Evolutionary conservation across 208 protist species (phyloP), one percentile per base, ranked within the genome.

Genomic region (Willaertia magna): DNA sequence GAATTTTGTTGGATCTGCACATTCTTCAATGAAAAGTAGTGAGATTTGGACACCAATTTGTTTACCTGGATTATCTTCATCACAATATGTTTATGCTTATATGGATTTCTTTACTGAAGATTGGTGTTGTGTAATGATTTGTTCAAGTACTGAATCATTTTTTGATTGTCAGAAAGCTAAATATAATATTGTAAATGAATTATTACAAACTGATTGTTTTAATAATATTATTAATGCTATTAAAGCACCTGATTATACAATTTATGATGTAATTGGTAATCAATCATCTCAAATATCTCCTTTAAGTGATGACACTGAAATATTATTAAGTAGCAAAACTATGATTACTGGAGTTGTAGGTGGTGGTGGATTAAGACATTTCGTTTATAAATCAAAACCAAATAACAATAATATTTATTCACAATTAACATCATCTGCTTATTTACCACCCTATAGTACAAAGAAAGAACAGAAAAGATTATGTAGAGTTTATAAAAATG

Each of bases 21-120:
- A 48, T 14, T 49, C 22, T 1, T 51, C 84, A 9, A 74, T 85
- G 83, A 87, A 85, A 46, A 83, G 30, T 7, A 83, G 75, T 4
- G 86, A 87, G 44, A 87, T 78, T 16, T 87, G 86, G 86, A 85
- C 86, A 0, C 86, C 86, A 44, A 34, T 83, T 79, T 87, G 86
- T 30, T 61, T 87, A 40, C 86, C 86, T 52, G 86, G 47, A 39
- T 86, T 85, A 4, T 83, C 48, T 9, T 3, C 86, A 43, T 22
- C 22, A 59, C 22, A 39, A 14, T 87, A 48, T 34, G 26, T 84
- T 1, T 87, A 88, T 44, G 78, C 59, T 20, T 87, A 87, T 79
- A 88, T 88, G 9, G 11, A 59, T 55, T 87, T 85, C 47, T n/a
- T 43, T n/a, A 55, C 20, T 16, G 18, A 55, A 26, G 43, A 83